Percentiles rank a stretch among this genome's conserved stretches.
Conservation (phyloP, 139 green algal species). For the Tetraselmis chui region DNA sequence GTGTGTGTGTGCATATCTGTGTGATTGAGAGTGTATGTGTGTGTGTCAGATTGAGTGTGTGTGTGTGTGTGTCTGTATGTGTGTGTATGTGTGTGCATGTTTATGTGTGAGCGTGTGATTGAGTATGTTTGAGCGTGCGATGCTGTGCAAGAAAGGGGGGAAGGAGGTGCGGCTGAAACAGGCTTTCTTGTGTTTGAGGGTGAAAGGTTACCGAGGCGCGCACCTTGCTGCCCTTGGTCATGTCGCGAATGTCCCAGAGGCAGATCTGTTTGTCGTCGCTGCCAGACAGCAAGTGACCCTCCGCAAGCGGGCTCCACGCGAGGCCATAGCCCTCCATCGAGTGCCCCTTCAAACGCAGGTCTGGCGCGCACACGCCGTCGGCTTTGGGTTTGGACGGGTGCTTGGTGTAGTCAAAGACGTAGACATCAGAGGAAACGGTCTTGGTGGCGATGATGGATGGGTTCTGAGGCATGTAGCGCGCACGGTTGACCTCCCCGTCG, state of each 20-base stretch:
- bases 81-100: too few species aligned
- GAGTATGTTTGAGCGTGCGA: too few species aligned
- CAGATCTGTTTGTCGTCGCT: conserved; percentile 98
- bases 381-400: conserved; percentile 83
- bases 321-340: conserved; percentile 95
- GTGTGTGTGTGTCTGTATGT: too few species aligned
- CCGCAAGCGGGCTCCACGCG: conserved; percentile 81
- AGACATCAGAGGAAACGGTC: conserved; percentile 81
- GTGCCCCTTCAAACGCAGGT: conserved; percentile 84
- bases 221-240: conserved; percentile 12
- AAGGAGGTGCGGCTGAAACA: too few species aligned
- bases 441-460: conserved; percentile 97
- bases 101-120: too few species aligned
- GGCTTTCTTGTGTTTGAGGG: too few species aligned
- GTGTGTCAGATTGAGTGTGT: too few species aligned
- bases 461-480: conserved; percentile 74
- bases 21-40: too few species aligned
- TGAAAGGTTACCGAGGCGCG: too few species aligned
- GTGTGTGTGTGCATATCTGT: too few species aligned
- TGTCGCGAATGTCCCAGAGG: conserved; percentile 89
- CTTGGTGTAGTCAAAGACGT: conserved; percentile 97
- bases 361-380: conserved; percentile 71
- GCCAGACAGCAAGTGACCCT: conserved; percentile 85
- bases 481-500: conserved; percentile 96
- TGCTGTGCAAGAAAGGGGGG: too few species aligned